Base-by-base conservation (phyloP, 164 flowering plant species). In the Buxus sempervirens region DNA sequence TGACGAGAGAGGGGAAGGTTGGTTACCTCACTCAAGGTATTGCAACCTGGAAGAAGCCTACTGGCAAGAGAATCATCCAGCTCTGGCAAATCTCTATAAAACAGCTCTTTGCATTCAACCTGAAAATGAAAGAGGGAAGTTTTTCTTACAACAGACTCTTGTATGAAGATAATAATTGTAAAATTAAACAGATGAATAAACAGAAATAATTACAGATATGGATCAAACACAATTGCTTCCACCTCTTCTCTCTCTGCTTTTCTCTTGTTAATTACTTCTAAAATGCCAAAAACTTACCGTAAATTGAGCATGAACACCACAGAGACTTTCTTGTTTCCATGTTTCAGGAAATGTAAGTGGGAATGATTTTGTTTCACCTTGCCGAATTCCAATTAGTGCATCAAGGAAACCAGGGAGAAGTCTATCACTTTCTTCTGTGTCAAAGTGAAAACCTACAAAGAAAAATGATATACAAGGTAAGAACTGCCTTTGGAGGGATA, bases 31-130 rank as follows among this genome's bases (percentile, higher is more conserved):
- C 75, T 74, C 75, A 95, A 72, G 62, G 89, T 89, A 48, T 78
- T 80, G 76, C 97, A 90, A 63, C 91, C 98, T 69, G 92, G 86
- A 60, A 89, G 71, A 77, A 95, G 84, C 82, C 77, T 85, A 32
- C 85, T 93, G 63, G 97, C 89, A 41, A 89, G 80, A 49, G 98
- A 84, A 73, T 95, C 97, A 77, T 87, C 82, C 67, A 91, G 80
- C 61, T 70, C 75, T 1, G 96, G 98, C 58, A 95, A 72, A 27
- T 89, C 97, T 84, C 97, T 85, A 72, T 82, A 89, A 72, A 91
- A 95, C 42, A 90, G 81, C 82, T 91, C 97, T 73, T 88, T 87
- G 77, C 98, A 91, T 70, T 85, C 88, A 71, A 91, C 97, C 97
- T 91, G 72, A 58, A 60, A 66, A 57, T 64, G 54, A 62, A 58